These are phyloP conservation scores for Aureobasidium sp. DNA, from an alignment of 2,329 filamentous ascomycete genomes.

Conservation along the genomic window DNA sequence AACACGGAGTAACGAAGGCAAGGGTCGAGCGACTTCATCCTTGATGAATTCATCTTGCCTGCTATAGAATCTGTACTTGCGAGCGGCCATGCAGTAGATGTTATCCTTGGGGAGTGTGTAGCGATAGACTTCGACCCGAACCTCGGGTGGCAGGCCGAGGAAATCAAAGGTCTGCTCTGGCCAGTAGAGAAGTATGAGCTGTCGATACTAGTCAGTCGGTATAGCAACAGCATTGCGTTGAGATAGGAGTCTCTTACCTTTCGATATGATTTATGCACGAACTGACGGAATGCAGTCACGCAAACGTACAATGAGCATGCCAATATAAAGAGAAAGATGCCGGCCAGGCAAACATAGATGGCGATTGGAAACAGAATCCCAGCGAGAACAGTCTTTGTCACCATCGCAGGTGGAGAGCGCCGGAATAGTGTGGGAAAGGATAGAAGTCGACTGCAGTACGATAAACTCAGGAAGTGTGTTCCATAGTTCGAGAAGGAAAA, in stretches of 20 bases:
- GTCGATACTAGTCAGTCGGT: not conserved
- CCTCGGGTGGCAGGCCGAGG: not conserved
- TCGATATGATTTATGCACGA: not conserved
- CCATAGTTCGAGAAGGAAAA: too few species aligned
- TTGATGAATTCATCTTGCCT: not conserved
- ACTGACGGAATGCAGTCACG: not conserved
- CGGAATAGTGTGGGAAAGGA: not conserved
- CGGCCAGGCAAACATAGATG: not conserved
- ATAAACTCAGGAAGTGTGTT: too few species aligned
- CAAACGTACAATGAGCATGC: not conserved
- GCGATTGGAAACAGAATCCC: not conserved
- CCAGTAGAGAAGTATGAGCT: conserved; percentile 1
- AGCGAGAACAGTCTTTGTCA: not conserved
- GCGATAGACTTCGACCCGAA: not conserved
- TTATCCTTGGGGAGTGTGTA: not conserved
- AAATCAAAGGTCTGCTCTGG: not conserved
- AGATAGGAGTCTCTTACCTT: not conserved
- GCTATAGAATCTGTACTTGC: not conserved
- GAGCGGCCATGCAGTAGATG: conserved; percentile 1
- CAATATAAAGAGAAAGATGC: not conserved
- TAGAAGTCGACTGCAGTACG: too few species aligned
- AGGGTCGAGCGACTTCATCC: not conserved
- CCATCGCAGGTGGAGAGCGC: not conserved
- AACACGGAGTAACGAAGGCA: not conserved
- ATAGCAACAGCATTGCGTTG: too few species aligned